A percentile compares a stretch with the other conserved stretches of the same genome.
These are phyloP conservation scores for Martiniozyma asiatica DNA, from an alignment of 1,139 yeast species.

Conservation along the genomic window DNA sequence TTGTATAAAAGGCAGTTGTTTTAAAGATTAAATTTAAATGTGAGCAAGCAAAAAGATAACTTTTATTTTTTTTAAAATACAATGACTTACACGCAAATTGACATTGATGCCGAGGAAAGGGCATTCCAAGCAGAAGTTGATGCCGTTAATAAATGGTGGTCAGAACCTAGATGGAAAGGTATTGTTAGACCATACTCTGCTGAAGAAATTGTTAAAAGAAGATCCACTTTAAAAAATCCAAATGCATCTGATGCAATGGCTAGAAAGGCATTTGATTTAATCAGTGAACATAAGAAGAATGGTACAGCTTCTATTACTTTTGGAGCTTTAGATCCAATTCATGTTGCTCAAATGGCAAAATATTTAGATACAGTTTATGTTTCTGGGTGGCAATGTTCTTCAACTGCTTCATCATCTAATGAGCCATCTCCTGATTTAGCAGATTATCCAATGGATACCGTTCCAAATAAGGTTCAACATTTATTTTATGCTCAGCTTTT, in stretches of 20 bases:
- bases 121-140: constrained; percentile 59
- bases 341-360: constrained; percentile 92
- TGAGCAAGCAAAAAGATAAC: too few species aligned
- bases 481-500: constrained; percentile 92
- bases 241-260: constrained; percentile 79
- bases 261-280: constrained; percentile 60
- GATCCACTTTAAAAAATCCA: constrained; percentile 54
- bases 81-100: constrained; percentile 32
- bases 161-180: constrained; percentile 78
- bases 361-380: constrained; percentile 87
- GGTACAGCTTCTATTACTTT: constrained; percentile 80
- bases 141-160: constrained; percentile 82
- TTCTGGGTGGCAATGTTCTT: constrained; percentile 98
- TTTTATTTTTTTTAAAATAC: not conserved
- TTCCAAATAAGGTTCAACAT: constrained; percentile 96
- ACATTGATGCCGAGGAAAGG: constrained; percentile 49
- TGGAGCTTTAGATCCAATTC: constrained; percentile 96
- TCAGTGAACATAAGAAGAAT: constrained; percentile 60
- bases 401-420: constrained; percentile 92
- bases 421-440: constrained; percentile 98
- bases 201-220: constrained; percentile 80
- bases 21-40: too few species aligned
- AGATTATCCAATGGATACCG: constrained; percentile 97
- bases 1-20: too few species aligned
- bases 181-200: constrained; percentile 85